Evolutionary conservation across 371 early-diverging fungal genomes (phyloP), one percentile per base, ranked within the genome.

Genomic region (Rhizopus arrhizus): DNA sequence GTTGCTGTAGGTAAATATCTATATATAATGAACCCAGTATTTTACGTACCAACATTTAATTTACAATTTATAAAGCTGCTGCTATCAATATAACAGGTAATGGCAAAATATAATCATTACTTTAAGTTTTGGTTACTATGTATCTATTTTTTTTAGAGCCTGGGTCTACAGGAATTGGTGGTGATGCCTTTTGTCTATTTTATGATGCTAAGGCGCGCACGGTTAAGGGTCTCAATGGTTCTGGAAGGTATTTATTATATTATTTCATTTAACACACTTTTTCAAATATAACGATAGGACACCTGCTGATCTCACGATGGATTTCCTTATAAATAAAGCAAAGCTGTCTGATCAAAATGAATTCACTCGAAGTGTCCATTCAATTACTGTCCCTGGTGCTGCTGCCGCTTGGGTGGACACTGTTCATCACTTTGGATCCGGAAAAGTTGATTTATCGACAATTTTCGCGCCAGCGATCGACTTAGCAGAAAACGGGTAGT

Each of bases 111-210:
- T 22, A 22, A 22, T 22, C 22, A 22, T 22, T 22, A 2, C 22
- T 22, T 22, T 22, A 2, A 22, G 22, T 22, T 22, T n/a, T 13
- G 28, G 41, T 38, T 47, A 51, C 49, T 15, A 51, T 50, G 53
- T 0, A 36, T 6, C 2, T 38, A 5, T 5, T 13, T 34, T 34
- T 16, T 4, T 4, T 38, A 83, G 92, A 95, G 72, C 93, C 96
- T 7, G 80, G 85, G 38, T 90, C 91, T 0, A 93, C 95, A 13
- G 97, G 97, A 9, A 86, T 95, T 58, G 97, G 97, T 43, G 97
- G 97, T 41, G 97, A 95, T 67, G 88, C 87, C 42, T 96, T 96
- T 70, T 87, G 91, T 61, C 78, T 96, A 12, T 91, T 86, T 64
- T 92, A 89, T 69, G 81, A 87, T 61, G 85, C 87, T 35, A 87